Evolutionary conservation across 2,329 filamentous ascomycete species (phyloP).

Genomic region (Colletotrichum coccodes): DNA sequence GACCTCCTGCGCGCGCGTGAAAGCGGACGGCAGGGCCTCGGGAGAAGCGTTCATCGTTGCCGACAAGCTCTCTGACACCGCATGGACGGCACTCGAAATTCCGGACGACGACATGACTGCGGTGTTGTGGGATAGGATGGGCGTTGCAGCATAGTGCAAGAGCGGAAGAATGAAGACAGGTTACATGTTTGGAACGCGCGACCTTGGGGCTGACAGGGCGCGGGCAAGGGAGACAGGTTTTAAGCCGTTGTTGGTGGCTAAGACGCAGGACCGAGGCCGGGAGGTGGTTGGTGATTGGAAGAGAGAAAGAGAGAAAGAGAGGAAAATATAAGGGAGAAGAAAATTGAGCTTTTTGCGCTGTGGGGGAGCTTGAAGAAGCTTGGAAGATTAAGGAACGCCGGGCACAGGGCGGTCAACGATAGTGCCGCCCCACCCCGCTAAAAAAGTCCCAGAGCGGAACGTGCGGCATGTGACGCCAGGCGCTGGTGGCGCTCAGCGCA

Average conservation of each 20-base stretch:
- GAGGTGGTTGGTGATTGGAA: constrained; percentile 26
- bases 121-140: constrained; percentile 20
- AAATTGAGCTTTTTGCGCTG: constrained; percentile 19
- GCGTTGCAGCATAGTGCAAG: constrained; percentile 32
- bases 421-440: constrained; percentile 26
- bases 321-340: constrained; percentile 24
- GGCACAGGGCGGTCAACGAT: constrained; percentile 27
- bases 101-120: constrained; percentile 52
- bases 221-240: constrained; percentile 19
- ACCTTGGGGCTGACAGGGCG: constrained; percentile 18
- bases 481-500: background rate
- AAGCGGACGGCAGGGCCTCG: constrained; percentile 47
- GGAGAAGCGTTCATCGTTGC: constrained; percentile 43
- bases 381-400: constrained; percentile 20
- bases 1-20: constrained; percentile 49
- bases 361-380: constrained; percentile 31
- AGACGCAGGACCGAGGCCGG: constrained; percentile 17
- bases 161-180: constrained; percentile 19
- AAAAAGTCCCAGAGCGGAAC: constrained; percentile 3
- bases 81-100: constrained; percentile 48
- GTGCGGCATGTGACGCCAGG: constrained; percentile 26
- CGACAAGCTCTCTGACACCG: constrained; percentile 46
- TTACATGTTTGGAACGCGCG: constrained; percentile 29
- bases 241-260: constrained; percentile 26
- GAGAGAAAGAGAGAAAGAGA: constrained; percentile 18